These are phyloP conservation scores for Strobilomyces echinocephalus DNA, from an alignment of 768 basidiomycete species.

Conservation along the genomic window DNA sequence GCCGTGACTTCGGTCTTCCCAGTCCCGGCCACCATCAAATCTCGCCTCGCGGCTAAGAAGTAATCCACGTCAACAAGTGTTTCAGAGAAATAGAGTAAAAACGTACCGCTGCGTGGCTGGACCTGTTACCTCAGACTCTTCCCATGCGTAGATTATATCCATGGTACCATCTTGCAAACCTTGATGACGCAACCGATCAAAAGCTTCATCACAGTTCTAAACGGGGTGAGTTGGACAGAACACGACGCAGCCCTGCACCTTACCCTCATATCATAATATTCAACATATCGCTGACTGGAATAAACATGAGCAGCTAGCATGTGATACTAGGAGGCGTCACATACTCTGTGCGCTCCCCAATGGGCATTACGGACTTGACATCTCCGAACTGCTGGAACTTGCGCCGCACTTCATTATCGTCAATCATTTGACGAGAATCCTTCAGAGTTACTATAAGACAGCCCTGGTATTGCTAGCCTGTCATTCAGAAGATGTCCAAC, in stretches of 20 bases:
- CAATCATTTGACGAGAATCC: constrained; percentile 66
- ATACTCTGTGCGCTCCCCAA: constrained; percentile 60
- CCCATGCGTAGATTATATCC: constrained; percentile 86
- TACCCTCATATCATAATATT: constrained; percentile 88
- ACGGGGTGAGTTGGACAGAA: constrained; percentile 6
- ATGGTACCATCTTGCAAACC: constrained; percentile 80
- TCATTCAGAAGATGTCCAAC: constrained; percentile 7
- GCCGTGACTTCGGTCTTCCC: constrained; percentile 40
- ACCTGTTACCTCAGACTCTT: constrained; percentile 52
- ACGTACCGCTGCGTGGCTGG: constrained; percentile 41
- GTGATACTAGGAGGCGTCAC: constrained; percentile 10
- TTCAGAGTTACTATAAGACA: constrained; percentile 75
- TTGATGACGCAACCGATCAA: constrained; percentile 75
- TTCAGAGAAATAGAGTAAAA: neutral
- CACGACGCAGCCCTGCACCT: constrained; percentile 19
- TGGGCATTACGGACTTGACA: constrained; percentile 71
- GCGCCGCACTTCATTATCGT: constrained; percentile 80
- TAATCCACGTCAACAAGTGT: constrained; percentile 3
- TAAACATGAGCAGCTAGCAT: constrained; percentile 3
- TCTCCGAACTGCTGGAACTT: constrained; percentile 90
- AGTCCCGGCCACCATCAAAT: constrained; percentile 42
- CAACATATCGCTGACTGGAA: constrained; percentile 81
- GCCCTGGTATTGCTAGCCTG: constrained; percentile 68
- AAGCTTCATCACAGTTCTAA: constrained; percentile 74
- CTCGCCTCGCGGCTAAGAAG: constrained; percentile 26